A percentile compares a stretch with the other conserved stretches of the same genome.
phyloP scores from a whole-genome alignment of 2,329 filamentous ascomycete genomes.

The Davidsoniella eucalypti region DNA sequence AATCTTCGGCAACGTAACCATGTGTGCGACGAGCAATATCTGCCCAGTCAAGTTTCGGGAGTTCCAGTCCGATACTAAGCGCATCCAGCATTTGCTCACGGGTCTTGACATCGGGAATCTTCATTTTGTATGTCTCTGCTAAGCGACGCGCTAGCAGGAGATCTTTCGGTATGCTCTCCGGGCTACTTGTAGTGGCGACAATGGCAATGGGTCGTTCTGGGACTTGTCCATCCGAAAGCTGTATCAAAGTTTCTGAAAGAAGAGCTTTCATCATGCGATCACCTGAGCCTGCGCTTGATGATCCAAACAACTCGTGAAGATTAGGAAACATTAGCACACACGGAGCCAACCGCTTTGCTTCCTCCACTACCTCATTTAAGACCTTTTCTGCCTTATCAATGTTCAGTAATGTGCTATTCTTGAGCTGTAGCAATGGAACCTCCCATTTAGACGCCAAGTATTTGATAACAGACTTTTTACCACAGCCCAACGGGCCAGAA shows the following conservation, averaged over 20 bases:
- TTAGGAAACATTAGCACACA: slow-evolving; percentile 86
- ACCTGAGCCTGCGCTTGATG: slow-evolving; percentile 29
- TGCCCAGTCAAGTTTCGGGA: slow-evolving; percentile 55
- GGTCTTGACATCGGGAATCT: slow-evolving; percentile 64
- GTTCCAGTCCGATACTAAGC: slow-evolving; percentile 46
- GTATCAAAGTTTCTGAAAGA: slow-evolving; percentile 7
- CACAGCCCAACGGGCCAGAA: slow-evolving; percentile 65
- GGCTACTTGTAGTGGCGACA: slow-evolving; percentile 76
- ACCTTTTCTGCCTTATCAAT: slow-evolving; percentile 25
- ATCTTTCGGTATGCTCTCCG: slow-evolving; percentile 70
- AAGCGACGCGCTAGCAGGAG: slow-evolving; percentile 61
- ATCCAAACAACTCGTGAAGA: slow-evolving; percentile 43
- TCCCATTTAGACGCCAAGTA: slow-evolving; percentile 56
- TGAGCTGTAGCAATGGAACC: slow-evolving; percentile 51
- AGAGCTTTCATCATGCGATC: slow-evolving; percentile 45
- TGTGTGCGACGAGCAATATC: slow-evolving; percentile 69
- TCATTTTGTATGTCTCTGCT: slow-evolving; percentile 71
- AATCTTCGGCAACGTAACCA: slow-evolving; percentile 83
- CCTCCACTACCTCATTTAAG: slow-evolving; percentile 33
- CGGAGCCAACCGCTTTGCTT: slow-evolving; percentile 70
- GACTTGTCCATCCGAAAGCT: slow-evolving; percentile 4
- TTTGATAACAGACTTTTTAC: slow-evolving; percentile 63
- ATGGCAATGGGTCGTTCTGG: slow-evolving; percentile 52
- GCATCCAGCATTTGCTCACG: slow-evolving; percentile 64
- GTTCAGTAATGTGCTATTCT: slow-evolving; percentile 21